phyloP scores from a whole-genome alignment of 768 basidiomycete genomes.

The Tylopilus sp. region DNA sequence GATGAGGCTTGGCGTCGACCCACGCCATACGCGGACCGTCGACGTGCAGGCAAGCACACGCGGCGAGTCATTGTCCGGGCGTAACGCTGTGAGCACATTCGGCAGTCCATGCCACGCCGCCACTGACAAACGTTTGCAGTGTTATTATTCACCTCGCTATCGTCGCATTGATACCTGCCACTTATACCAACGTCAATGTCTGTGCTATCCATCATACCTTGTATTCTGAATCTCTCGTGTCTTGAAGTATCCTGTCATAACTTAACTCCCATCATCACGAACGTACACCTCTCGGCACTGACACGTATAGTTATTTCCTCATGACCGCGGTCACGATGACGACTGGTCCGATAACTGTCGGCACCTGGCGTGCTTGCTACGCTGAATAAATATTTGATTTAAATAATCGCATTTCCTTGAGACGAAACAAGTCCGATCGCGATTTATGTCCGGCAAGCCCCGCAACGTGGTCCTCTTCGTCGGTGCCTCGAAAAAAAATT shows the following conservation, averaged over 20 bases:
- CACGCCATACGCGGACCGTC: slow-evolving; percentile 69
- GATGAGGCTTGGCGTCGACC: slow-evolving; percentile 74
- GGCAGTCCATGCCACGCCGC: background rate
- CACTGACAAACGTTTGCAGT: background rate
- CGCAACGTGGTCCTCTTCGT: slow-evolving; percentile 16
- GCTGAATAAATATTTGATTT: background rate
- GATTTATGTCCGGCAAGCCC: slow-evolving; percentile 24
- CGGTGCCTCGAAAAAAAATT: slow-evolving; percentile 22
- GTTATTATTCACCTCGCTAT: slow-evolving; percentile 2
- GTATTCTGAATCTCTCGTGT: slow-evolving; percentile 20
- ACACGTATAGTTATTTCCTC: slow-evolving; percentile 15
- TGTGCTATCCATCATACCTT: slow-evolving; percentile 20
- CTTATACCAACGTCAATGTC: slow-evolving; percentile 22
- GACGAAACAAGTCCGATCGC: slow-evolving; percentile 13
- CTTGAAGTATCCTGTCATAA: slow-evolving; percentile 15
- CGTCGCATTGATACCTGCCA: slow-evolving; percentile 21
- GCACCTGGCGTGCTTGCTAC: slow-evolving; percentile 10
- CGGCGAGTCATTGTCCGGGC: slow-evolving; percentile 60
- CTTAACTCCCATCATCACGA: slow-evolving; percentile 2
- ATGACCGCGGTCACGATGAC: slow-evolving; percentile 7
- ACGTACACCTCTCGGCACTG: background rate
- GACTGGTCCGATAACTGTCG: too few relatives aligned
- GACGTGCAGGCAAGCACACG: slow-evolving; percentile 80
- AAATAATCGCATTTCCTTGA: slow-evolving; percentile 1
- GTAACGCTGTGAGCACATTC: slow-evolving; percentile 12